These are phyloP conservation scores for Hirsutella rhossiliensis DNA, from an alignment of 2,329 filamentous ascomycete genomes.

Conservation along the genomic window DNA sequence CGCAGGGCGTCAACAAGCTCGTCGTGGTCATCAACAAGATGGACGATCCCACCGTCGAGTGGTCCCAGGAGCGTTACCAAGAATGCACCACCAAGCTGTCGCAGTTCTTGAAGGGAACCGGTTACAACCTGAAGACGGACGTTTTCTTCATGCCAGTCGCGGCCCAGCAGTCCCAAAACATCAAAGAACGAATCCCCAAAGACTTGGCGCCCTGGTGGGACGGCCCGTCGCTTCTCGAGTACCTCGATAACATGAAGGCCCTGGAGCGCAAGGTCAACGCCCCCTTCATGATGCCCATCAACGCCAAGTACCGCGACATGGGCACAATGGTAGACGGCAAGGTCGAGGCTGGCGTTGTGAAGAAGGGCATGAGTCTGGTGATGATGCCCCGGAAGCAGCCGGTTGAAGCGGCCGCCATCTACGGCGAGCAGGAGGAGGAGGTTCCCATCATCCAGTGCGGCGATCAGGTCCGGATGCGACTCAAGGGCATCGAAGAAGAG, in stretches of 20 bases:
- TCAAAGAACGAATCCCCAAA: conserved; percentile 78
- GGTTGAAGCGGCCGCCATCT: conserved; percentile 72
- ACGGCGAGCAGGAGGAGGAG: conserved; percentile 95
- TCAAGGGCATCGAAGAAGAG: conserved; percentile 94
- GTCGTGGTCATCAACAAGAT: conserved; percentile 97
- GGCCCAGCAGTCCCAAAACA: conserved; percentile 72
- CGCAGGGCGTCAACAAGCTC: conserved; percentile 94
- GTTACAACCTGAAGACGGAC: conserved; percentile 90
- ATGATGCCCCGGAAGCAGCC: conserved; percentile 94
- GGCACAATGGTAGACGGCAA: conserved; percentile 97
- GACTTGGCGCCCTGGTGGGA: conserved; percentile 72
- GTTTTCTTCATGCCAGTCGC: conserved; percentile 94
- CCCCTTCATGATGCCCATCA: conserved; percentile 98
- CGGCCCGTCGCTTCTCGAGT: conserved; percentile 85
- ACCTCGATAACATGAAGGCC: conserved; percentile 85
- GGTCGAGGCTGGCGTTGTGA: conserved; percentile 86
- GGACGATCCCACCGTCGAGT: conserved; percentile 93
- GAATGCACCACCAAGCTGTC: conserved; percentile 86
- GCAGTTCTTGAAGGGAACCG: conserved; percentile 80
- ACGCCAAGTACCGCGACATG: conserved; percentile 93
- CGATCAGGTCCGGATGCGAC: conserved; percentile 84
- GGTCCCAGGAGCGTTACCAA: conserved; percentile 85
- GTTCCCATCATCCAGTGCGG: conserved; percentile 71
- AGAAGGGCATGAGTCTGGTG: conserved; percentile 73
- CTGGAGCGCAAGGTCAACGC: conserved; percentile 94